These are phyloP conservation scores for Xylariaceae sp. DNA, from an alignment of 2,329 filamentous ascomycete species.

Conservation along the genomic window DNA sequence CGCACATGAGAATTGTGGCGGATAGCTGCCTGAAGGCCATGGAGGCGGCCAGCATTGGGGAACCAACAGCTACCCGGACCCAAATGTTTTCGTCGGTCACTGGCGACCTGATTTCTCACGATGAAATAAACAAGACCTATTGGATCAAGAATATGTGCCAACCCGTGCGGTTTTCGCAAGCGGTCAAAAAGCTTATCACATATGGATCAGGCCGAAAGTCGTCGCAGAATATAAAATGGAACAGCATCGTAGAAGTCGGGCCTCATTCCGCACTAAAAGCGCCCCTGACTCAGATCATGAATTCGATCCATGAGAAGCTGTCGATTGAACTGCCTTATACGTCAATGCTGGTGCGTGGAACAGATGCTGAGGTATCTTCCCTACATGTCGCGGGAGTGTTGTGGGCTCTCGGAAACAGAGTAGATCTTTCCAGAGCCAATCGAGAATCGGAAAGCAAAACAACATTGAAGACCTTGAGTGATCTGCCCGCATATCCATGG, in stretches of 20 bases:
- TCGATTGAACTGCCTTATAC: background rate
- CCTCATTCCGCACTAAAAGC: constrained; percentile 26
- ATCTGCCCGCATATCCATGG: constrained; percentile 52
- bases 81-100: constrained; percentile 28
- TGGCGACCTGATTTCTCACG: constrained; percentile 17
- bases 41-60: too few species aligned
- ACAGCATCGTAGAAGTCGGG: constrained; percentile 25
- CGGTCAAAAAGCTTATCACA: constrained; percentile 18
- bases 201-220: constrained; percentile 11
- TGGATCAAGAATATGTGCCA: constrained; percentile 28
- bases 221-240: background rate
- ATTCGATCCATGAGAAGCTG: constrained; percentile 8
- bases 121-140: constrained; percentile 21
- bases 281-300: constrained; percentile 28
- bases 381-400: constrained; percentile 14
- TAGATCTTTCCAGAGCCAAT: constrained; percentile 23
- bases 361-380: constrained; percentile 11
- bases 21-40: background rate
- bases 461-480: constrained; percentile 34
- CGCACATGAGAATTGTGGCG: constrained; percentile 29
- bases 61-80: too few species aligned
- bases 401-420: background rate
- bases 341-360: constrained; percentile 4
- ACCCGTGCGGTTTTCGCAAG: constrained; percentile 21
- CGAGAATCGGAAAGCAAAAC: constrained; percentile 1